phyloP scores from a whole-genome alignment of 805 yeast species.

The Pichia cephalocereana region DNA sequence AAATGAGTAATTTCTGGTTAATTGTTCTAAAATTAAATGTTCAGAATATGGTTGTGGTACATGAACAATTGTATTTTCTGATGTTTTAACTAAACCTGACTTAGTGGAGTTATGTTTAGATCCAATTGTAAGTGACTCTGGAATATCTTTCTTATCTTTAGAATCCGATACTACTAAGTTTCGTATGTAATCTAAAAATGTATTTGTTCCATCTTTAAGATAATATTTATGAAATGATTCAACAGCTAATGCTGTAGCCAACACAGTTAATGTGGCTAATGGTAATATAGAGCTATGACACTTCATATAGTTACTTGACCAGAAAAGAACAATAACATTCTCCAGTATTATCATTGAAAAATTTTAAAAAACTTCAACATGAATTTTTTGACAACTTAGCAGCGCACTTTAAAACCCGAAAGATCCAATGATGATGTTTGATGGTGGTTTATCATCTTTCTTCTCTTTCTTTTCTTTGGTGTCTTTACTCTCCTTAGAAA shows the following conservation, averaged over 20 bases:
- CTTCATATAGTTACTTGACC: background rate
- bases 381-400: background rate
- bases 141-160: background rate
- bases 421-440: conserved; percentile 6
- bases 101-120: background rate
- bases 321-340: background rate
- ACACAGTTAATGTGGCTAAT: conserved; percentile 1
- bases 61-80: conserved; percentile 9
- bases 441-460: background rate
- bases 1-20: conserved; percentile 90
- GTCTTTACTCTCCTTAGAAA: too few species aligned
- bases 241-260: conserved; percentile 4
- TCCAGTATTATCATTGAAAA: background rate
- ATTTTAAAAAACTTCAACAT: background rate
- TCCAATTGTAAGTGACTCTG: background rate
- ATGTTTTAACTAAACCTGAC: conserved; percentile 2
- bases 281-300: background rate
- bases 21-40: conserved; percentile 77
- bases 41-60: conserved; percentile 35
- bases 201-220: conserved; percentile 2
- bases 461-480: background rate
- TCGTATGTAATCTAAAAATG: conserved; percentile 7
- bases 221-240: conserved; percentile 4
- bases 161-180: background rate
- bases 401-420: conserved; percentile 4